Percentiles rank a stretch among this genome's conserved stretches.
These are phyloP conservation scores for Albizia julibrissin DNA, from an alignment of 306 rosid species.

Conservation along the genomic window DNA sequence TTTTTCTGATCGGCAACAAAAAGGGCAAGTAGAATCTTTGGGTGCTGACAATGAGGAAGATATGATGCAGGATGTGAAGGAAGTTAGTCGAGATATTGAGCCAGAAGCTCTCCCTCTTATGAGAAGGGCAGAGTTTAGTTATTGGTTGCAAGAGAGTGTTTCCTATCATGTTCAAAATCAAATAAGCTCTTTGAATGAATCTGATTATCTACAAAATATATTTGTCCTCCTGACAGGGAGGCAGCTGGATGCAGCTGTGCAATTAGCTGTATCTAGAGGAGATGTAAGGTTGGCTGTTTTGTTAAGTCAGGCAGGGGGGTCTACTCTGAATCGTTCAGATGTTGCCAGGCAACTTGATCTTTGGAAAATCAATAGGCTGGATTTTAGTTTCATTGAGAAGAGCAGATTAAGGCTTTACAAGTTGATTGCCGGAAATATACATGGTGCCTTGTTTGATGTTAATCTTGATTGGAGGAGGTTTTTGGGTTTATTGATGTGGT, in stretches of 20 bases:
- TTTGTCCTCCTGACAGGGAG: slow-evolving; percentile 81
- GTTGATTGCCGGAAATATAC: slow-evolving; percentile 83
- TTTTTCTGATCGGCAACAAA: slow-evolving; percentile 70
- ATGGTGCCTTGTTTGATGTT: slow-evolving; percentile 56
- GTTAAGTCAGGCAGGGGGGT: slow-evolving; percentile 94
- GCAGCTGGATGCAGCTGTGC: slow-evolving; percentile 83
- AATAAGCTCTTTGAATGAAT: slow-evolving; percentile 68
- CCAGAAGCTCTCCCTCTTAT: slow-evolving; percentile 82
- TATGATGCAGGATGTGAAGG: slow-evolving; percentile 85
- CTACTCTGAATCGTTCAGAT: slow-evolving; percentile 75
- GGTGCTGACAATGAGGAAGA: slow-evolving; percentile 85
- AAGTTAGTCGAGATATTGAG: slow-evolving; percentile 65
- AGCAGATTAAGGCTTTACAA: slow-evolving; percentile 82
- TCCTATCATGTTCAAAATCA: slow-evolving; percentile 76
- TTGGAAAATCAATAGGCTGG: slow-evolving; percentile 87
- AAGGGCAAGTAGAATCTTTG: slow-evolving; percentile 50
- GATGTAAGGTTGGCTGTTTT: slow-evolving; percentile 94
- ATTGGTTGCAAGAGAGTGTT: slow-evolving; percentile 96
- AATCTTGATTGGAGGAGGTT: slow-evolving; percentile 94
- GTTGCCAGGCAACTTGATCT: slow-evolving; percentile 75
- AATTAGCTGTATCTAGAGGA: slow-evolving; percentile 78
- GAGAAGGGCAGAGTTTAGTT: slow-evolving; percentile 95
- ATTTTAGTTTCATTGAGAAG: slow-evolving; percentile 84
- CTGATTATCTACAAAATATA: slow-evolving; percentile 71
- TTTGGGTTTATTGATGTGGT: slow-evolving; percentile 94